Percentiles rank a stretch among this genome's conserved stretches.
phyloP scores from a whole-genome alignment of 345 rosid species.

The Mercurialis annua region DNA sequence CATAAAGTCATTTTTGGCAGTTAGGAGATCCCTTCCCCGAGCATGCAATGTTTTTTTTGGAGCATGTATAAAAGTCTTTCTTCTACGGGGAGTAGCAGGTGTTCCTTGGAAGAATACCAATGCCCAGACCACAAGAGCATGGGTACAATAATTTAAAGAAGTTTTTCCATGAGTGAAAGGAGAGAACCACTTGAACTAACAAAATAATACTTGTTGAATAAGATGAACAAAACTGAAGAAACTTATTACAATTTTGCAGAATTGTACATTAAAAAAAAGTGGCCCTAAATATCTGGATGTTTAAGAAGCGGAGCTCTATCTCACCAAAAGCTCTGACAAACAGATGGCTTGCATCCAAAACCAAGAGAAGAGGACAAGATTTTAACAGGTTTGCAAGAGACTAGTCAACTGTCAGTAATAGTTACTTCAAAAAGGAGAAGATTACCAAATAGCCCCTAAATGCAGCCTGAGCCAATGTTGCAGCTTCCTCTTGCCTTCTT shows the following conservation, averaged over 20 bases:
- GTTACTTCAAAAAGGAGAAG: constrained; percentile 7
- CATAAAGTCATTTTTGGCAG: neutral
- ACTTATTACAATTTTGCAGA: neutral
- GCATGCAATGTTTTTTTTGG: neutral
- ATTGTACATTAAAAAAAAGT: neutral
- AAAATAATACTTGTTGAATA: neutral
- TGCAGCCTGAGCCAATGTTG: constrained; percentile 88
- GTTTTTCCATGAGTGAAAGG: neutral
- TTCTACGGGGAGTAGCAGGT: neutral
- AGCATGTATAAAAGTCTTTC: neutral
- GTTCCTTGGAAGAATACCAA: neutral
- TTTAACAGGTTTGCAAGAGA: neutral
- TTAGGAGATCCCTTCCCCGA: neutral
- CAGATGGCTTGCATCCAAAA: neutral
- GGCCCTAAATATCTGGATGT: neutral
- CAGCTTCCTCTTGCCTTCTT: constrained; percentile 56
- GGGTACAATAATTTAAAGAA: neutral
- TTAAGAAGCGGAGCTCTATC: neutral
- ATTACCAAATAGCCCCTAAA: constrained; percentile 94
- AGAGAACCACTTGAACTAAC: neutral
- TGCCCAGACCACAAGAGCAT: neutral
- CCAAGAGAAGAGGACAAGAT: neutral
- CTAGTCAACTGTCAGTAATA: neutral
- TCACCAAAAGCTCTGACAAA: neutral
- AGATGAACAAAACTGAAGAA: neutral